Base-by-base conservation (phyloP, 495 filamentous ascomycete species). In the Aspergillus bertholletiae region DNA sequence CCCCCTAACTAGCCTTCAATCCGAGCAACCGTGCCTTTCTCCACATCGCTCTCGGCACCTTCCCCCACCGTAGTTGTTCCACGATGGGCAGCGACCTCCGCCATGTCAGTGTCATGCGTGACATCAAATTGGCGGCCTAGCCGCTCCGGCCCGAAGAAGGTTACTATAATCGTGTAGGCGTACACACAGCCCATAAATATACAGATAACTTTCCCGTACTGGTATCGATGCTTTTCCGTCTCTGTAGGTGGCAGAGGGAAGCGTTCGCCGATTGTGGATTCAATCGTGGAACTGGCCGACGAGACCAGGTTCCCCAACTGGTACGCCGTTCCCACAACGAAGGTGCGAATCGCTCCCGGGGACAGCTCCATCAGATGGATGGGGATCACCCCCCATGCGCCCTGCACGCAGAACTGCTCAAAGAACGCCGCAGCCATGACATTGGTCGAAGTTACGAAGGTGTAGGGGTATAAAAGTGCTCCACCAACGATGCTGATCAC, bases 171-270 rank as follows among this genome's bases (percentile, higher is more conserved):
- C 7, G 85, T 79, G 64, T 95, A 96, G 6, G 69, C 86, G 68
- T 85, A 96, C n/a, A 96, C 92, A 59, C 89, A 92, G 3, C 82
- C 92, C 88, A 96, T 90, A 67, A 96, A 92, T 61, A 96, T 94
- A 54, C 88, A 90, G 58, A 96, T 92, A 4, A 96, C 92, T 56
- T 88, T 88, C 12, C 92, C 92, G 49, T 96, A 96, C 46, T 90
- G 72, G 65, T 92, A 96, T 24, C 90, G 74, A 5, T 74, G 73
- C 39, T 59, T 18, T 0, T 51, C 61, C 18, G 68, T 69, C 11
- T 74, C 63, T 1, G 77, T 78, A 0, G 78, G 76, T 6, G 85
- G 80, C 3, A 96, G 74, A 0, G 89, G 89, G 70, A 94, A 96
- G 5, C 83, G 78, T 70, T 92, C 80, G 34, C 91, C 90, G 56